phyloP scores from a whole-genome alignment of 805 yeast species.

The Allodekkera sacchari region DNA sequence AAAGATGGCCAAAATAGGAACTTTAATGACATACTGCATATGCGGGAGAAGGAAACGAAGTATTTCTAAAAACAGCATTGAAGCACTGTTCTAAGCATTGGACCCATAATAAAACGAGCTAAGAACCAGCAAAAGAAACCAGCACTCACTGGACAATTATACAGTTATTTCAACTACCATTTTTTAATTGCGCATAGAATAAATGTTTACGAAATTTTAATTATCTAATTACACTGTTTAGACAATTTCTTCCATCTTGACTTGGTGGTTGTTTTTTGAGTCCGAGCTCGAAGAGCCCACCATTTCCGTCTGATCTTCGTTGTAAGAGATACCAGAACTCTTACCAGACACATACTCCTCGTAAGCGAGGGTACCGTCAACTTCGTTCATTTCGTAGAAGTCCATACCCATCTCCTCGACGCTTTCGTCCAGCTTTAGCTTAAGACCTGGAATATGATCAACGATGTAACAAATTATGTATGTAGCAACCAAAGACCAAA shows the following conservation, averaged over 20 bases:
- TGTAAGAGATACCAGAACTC: constrained; percentile 8
- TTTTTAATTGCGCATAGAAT: no score
- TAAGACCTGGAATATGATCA: constrained; percentile 42
- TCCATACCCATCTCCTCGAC: constrained; percentile 48
- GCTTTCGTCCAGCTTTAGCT: constrained; percentile 35
- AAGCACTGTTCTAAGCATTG: no score
- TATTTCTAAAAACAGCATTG: no score
- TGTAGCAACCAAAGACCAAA: constrained; percentile 39
- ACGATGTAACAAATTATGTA: constrained; percentile 35
- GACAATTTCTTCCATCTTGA: constrained; percentile 1
- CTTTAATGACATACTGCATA: no score
- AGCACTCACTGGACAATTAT: no score
- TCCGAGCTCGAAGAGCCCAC: not conserved
- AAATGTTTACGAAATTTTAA: no score
- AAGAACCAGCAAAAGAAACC: no score
- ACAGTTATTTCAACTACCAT: no score
- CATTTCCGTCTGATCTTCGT: constrained; percentile 2
- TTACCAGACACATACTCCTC: constrained; percentile 8
- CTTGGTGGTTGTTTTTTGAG: constrained; percentile 1
- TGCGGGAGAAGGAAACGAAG: no score
- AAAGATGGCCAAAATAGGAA: no score
- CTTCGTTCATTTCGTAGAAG: constrained; percentile 41
- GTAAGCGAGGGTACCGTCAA: constrained; percentile 25
- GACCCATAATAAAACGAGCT: no score
- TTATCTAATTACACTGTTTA: no score